Base-by-base conservation (phyloP, 2,329 filamentous ascomycete species). In the Gremmenia infestans region DNA sequence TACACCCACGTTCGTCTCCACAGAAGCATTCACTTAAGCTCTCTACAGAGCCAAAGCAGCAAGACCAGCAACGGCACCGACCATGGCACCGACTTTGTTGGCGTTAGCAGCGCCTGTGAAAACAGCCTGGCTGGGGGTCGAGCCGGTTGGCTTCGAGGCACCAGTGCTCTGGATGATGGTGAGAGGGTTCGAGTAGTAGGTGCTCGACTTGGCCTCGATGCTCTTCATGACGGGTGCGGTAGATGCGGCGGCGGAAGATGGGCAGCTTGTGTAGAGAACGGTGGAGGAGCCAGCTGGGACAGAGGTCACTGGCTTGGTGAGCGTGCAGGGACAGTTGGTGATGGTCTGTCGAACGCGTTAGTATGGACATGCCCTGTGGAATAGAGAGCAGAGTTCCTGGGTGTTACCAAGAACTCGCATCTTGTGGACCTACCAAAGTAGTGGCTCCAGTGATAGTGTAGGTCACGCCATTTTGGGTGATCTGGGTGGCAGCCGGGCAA, bases 391-490 rank as follows among this genome's bases (percentile, higher is more conserved):
- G 25, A 8, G 14, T 39, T 39, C 14, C 14, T n/a, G 12, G 5
- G 36, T 40, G 15, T 50, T 37, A 48, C 5, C 15, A 9, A n/a
- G 6, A 7, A 43, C 40, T 17, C 40, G 17, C 15, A 47, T 25
- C 25, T 12, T 47, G 36, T 12, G 37, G n/a, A n/a, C 37, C n/a
- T 39, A 39, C 37, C 67, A 78, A 63, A 52, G 72, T 73, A 48
- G 74, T 74, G 54, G 75, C 81, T 75, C 80, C 76, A 63, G 84
- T 84, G 74, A 90, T 77, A 66, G 81, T 86, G 80, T 87, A 88
- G 12, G 53, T 54, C 23, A 54, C 32, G 25, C 53, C 55, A 32
- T 56, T 55, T 42, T 61, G 60, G 36, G 57, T 53, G 36, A 60
- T 55, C 14, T 52, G 54, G 17, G 64, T 64, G 28, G 57, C 53